phyloP scores from a whole-genome alignment of 164 flowering plant species.

The Litsea cubeba region DNA sequence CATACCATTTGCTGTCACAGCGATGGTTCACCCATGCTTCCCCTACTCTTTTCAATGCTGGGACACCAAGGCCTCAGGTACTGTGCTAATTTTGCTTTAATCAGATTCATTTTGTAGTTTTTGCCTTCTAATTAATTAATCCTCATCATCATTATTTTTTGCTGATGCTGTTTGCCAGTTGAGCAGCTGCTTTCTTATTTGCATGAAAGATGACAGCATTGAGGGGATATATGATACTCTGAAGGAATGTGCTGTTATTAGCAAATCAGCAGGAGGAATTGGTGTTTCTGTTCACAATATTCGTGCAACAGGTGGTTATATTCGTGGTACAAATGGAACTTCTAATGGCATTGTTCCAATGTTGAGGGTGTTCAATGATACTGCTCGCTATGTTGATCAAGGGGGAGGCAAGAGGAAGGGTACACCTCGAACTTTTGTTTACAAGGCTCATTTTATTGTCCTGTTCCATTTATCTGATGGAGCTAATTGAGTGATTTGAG shows the following conservation, averaged over 20 bases:
- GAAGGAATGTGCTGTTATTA: slow-evolving; percentile 98
- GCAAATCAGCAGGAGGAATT: slow-evolving; percentile 99
- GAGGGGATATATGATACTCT: slow-evolving; percentile 96
- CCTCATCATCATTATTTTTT: background rate
- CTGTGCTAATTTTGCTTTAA: background rate
- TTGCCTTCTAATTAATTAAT: background rate
- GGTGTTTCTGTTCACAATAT: slow-evolving; percentile 95
- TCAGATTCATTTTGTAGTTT: background rate
- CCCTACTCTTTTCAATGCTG: slow-evolving; percentile 96
- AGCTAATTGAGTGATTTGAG: background rate
- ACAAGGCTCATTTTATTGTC: background rate
- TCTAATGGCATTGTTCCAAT: slow-evolving; percentile 98
- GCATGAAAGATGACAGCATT: slow-evolving; percentile 99
- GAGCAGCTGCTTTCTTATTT: slow-evolving; percentile 93
- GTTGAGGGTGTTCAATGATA: slow-evolving; percentile 95
- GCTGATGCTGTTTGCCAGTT: slow-evolving; percentile 37
- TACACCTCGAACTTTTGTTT: slow-evolving; percentile 11
- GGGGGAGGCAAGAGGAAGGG: slow-evolving; percentile 99
- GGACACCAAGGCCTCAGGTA: slow-evolving; percentile 99
- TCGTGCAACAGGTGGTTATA: slow-evolving; percentile 94
- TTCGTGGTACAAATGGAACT: slow-evolving; percentile 98
- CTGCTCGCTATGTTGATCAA: slow-evolving; percentile 99
- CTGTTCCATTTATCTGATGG: background rate
- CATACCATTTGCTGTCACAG: slow-evolving; percentile 96
- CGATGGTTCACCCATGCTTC: slow-evolving; percentile 99